These are phyloP conservation scores for Pichia sp. DNA, from an alignment of 1,139 yeast genomes.

Conservation along the genomic window DNA sequence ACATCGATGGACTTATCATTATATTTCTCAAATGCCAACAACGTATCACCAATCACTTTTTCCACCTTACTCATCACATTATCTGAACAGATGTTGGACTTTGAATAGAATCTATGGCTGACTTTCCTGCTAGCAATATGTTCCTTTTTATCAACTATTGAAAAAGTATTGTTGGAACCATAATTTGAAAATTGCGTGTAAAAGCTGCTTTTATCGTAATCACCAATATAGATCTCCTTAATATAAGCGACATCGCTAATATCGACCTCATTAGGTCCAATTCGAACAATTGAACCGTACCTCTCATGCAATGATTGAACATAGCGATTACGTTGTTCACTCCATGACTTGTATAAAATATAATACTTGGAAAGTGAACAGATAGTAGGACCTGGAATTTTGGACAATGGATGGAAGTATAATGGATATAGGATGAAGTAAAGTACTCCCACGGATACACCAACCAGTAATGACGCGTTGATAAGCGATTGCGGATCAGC, in stretches of 20 bases:
- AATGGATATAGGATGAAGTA: conserved; percentile 38
- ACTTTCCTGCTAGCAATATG: conserved; percentile 47
- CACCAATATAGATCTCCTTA: conserved; percentile 49
- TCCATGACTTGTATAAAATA: conserved; percentile 46
- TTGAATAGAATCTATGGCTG: conserved; percentile 43
- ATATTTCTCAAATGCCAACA: conserved; percentile 20
- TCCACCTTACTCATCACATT: conserved; percentile 27
- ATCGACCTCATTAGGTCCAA: conserved; percentile 58
- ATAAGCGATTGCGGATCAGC: background rate
- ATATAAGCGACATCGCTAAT: conserved; percentile 46
- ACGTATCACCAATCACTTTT: conserved; percentile 24
- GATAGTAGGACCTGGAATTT: conserved; percentile 56
- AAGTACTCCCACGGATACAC: conserved; percentile 20
- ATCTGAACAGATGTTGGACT: conserved; percentile 30
- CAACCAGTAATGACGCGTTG: conserved; percentile 1
- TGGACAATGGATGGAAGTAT: conserved; percentile 41
- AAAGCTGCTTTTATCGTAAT: conserved; percentile 53
- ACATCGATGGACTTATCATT: conserved; percentile 38
- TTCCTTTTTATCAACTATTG: conserved; percentile 40
- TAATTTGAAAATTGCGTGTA: conserved; percentile 59
- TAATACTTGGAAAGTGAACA: conserved; percentile 42
- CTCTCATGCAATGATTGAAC: conserved; percentile 45
- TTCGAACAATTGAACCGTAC: conserved; percentile 56
- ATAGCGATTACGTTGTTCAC: conserved; percentile 42
- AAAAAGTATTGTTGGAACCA: conserved; percentile 52